These are phyloP conservation scores for Leishmania braziliensis DNA, from an alignment of 208 protist species.

Conservation along the genomic window DNA sequence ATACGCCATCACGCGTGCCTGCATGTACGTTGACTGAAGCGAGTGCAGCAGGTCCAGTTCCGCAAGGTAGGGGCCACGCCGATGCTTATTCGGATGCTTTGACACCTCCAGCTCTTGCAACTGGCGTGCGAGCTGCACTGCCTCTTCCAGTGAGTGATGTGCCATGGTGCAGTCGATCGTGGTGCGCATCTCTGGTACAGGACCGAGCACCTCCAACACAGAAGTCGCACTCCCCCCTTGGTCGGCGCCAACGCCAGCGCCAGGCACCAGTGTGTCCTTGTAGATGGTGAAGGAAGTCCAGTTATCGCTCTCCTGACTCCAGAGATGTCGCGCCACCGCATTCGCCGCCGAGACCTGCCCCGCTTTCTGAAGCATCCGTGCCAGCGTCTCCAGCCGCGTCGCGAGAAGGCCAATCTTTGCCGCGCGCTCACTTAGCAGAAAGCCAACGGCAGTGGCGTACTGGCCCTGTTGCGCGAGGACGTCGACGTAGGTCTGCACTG, in stretches of 20 bases:
- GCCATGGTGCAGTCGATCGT: constrained; percentile 41
- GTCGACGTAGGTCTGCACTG: constrained; percentile 79
- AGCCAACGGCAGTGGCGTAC: constrained; percentile 56
- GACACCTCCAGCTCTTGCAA: constrained; percentile 34
- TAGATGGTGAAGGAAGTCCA: constrained; percentile 77
- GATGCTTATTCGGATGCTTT: constrained; percentile 38
- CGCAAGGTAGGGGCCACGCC: constrained; percentile 81
- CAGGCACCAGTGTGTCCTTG: constrained; percentile 46
- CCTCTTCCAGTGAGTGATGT: constrained; percentile 50
- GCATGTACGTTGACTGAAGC: constrained; percentile 31
- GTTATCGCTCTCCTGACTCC: constrained; percentile 73
- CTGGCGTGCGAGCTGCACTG: constrained; percentile 48
- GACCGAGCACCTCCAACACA: constrained; percentile 27
- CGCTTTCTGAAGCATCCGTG: constrained; percentile 37
- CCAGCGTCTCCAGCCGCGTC: constrained; percentile 76
- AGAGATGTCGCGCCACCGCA: constrained; percentile 61
- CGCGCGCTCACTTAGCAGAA: constrained; percentile 62
- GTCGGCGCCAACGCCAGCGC: not conserved
- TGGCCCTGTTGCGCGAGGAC: constrained; percentile 72
- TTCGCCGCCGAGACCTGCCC: constrained; percentile 55
- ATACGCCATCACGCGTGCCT: constrained; percentile 57
- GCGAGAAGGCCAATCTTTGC: constrained; percentile 69
- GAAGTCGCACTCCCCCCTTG: not conserved
- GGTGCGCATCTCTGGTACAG: constrained; percentile 31
- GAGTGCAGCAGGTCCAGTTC: constrained; percentile 67